Evolutionary conservation across 495 filamentous ascomycete species (phyloP).

Genomic region (Penicillium flavigenum): DNA sequence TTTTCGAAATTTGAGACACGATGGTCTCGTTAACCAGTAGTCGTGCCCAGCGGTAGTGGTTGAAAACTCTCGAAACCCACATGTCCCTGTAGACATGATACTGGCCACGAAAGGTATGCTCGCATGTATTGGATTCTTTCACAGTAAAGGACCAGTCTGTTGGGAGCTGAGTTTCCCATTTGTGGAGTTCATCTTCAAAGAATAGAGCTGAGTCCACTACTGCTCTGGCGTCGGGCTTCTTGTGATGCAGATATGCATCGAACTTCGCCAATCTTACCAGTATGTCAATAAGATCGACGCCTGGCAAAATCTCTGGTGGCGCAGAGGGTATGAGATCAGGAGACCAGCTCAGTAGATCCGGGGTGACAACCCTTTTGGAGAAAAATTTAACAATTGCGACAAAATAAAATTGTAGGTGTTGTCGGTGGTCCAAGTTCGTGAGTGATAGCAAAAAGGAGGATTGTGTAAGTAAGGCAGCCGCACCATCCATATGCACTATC

Average conservation of each 20-base stretch:
- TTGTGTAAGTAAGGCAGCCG: conserved; percentile 23
- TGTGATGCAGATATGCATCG: conserved; percentile 10
- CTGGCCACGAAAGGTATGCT: conserved; percentile 20
- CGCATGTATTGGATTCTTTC: conserved; percentile 12
- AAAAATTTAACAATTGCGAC: conserved; percentile 28
- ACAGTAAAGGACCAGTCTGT: conserved; percentile 17
- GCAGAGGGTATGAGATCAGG: conserved; percentile 8
- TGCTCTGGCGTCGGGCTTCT: conserved; percentile 1
- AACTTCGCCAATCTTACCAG: conserved; percentile 23
- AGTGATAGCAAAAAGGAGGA: conserved; percentile 10
- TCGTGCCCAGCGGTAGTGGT: conserved; percentile 25
- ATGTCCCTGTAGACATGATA: conserved; percentile 18
- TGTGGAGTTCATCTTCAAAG: conserved; percentile 20
- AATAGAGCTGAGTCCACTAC: neutral
- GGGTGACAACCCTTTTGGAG: conserved; percentile 4
- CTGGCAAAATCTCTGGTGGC: conserved; percentile 10
- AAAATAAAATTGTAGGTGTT: conserved; percentile 24
- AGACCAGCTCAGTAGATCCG: conserved; percentile 18
- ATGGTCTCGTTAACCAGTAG: conserved; percentile 25
- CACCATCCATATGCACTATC: conserved; percentile 25
- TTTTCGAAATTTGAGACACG: conserved; percentile 9
- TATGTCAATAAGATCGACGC: conserved; percentile 21
- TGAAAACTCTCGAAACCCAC: conserved; percentile 23
- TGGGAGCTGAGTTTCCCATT: conserved; percentile 23
- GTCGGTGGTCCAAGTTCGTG: conserved; percentile 4